Conservation (phyloP, 1,139 yeast genomes). For the Suhomyces kunorum region DNA sequence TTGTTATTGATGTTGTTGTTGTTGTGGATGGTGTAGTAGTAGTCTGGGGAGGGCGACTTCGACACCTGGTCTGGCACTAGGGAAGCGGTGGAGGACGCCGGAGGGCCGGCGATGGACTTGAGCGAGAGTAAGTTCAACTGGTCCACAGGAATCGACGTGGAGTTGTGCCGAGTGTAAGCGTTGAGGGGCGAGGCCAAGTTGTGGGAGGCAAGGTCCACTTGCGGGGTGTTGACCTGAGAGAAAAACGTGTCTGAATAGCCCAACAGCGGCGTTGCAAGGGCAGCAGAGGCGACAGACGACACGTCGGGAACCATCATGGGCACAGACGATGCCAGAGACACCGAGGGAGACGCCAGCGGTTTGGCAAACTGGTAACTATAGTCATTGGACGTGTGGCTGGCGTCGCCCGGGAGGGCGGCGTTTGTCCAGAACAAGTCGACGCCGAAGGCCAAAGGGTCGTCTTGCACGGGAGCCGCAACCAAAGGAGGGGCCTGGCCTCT, state of each 20-base stretch:
- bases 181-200: constrained; percentile 10
- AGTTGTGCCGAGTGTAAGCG: constrained; percentile 14
- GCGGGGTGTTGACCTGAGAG: constrained; percentile 4
- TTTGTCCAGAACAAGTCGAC: constrained; percentile 11
- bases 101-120: constrained; percentile 4
- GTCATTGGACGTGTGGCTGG: constrained; percentile 9
- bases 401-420: constrained; percentile 2
- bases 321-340: constrained; percentile 16
- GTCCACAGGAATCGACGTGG: constrained; percentile 18
- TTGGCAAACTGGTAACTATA: constrained; percentile 12
- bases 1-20: too few relatives aligned
- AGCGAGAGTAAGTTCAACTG: constrained; percentile 17
- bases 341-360: constrained; percentile 13
- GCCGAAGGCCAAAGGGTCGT: constrained; percentile 10
- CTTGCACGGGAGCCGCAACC: background rate
- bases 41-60: constrained; percentile 14
- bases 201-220: constrained; percentile 1
- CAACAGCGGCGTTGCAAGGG: constrained; percentile 6
- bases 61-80: constrained; percentile 6
- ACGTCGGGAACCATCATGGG: constrained; percentile 10
- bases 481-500: constrained; percentile 2
- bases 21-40: constrained; percentile 10
- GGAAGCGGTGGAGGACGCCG: constrained; percentile 5
- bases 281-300: constrained; percentile 4
- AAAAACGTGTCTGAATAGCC: constrained; percentile 5